Evolutionary conservation across 164 flowering plant genomes (phyloP).

Genomic region (Aristolochia fimbriata): DNA sequence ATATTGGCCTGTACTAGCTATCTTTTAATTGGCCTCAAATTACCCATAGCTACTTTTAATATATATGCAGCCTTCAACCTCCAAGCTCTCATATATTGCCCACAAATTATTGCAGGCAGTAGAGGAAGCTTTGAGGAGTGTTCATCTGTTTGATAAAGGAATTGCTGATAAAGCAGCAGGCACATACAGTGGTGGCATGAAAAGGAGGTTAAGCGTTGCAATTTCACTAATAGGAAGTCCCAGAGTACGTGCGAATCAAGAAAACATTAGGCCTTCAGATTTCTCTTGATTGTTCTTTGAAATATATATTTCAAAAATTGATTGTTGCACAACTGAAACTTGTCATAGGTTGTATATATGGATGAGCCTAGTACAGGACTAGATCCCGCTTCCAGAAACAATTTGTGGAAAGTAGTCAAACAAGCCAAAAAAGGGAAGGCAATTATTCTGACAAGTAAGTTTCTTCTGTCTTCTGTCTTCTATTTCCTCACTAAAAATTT

Average conservation of each 20-base stretch:
- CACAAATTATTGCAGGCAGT: conserved; percentile 49
- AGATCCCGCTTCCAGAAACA: conserved; percentile 93
- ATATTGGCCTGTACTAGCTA: no score
- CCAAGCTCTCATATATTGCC: no score
- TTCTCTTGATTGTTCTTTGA: no score
- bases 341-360: conserved; percentile 82
- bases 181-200: conserved; percentile 97
- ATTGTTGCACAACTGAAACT: neutral
- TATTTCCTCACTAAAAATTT: neutral
- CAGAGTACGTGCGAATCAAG: conserved; percentile 36
- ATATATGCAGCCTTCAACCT: no score
- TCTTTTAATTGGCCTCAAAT: no score
- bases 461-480: neutral
- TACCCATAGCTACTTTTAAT: no score
- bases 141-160: conserved; percentile 73
- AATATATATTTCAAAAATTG: neutral
- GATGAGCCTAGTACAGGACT: conserved; percentile 97
- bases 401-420: conserved; percentile 81
- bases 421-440: conserved; percentile 81
- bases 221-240: conserved; percentile 94
- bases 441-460: conserved; percentile 81
- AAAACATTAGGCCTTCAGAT: no score
- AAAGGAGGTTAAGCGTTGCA: conserved; percentile 94
- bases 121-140: conserved; percentile 77
- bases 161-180: conserved; percentile 81